A percentile compares a stretch with the other conserved stretches of the same genome.
phyloP scores from a whole-genome alignment of 2,329 filamentous ascomycete genomes.

The Dothistroma pini region DNA sequence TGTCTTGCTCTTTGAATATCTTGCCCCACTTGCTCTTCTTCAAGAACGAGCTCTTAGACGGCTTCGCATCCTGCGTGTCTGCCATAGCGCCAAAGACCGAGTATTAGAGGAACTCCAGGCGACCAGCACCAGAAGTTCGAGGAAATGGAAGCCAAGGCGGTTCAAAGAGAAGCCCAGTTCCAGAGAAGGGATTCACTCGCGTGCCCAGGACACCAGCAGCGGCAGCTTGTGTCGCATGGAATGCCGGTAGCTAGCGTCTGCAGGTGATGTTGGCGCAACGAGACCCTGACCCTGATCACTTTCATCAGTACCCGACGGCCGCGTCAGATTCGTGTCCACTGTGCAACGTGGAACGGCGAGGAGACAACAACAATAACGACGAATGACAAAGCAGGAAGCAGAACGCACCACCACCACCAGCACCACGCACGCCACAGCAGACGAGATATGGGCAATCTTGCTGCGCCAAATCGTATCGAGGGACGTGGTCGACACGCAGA shows the following conservation, averaged over 20 bases:
- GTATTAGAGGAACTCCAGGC: neutral
- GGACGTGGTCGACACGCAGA: neutral
- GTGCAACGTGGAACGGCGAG: neutral
- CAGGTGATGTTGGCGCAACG: neutral
- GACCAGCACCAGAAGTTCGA: slow-evolving; percentile 13
- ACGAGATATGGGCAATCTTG: neutral
- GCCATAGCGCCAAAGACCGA: slow-evolving; percentile 11
- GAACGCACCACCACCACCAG: neutral
- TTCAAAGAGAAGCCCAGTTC: neutral
- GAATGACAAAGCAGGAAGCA: neutral
- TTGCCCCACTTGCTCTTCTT: slow-evolving; percentile 34
- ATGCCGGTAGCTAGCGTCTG: neutral
- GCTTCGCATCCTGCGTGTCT: slow-evolving; percentile 21
- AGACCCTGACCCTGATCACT: neutral
- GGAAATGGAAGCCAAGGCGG: neutral
- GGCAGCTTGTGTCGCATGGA: neutral
- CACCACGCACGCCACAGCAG: neutral
- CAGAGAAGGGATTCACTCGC: neutral
- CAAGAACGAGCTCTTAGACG: slow-evolving; percentile 24
- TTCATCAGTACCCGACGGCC: neutral
- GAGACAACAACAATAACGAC: neutral
- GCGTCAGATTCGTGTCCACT: neutral
- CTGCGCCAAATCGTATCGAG: neutral
- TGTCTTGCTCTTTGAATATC: slow-evolving; percentile 29
- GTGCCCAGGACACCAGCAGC: neutral